phyloP scores from a whole-genome alignment of 805 yeast genomes.

The Yueomyces sinensis region DNA sequence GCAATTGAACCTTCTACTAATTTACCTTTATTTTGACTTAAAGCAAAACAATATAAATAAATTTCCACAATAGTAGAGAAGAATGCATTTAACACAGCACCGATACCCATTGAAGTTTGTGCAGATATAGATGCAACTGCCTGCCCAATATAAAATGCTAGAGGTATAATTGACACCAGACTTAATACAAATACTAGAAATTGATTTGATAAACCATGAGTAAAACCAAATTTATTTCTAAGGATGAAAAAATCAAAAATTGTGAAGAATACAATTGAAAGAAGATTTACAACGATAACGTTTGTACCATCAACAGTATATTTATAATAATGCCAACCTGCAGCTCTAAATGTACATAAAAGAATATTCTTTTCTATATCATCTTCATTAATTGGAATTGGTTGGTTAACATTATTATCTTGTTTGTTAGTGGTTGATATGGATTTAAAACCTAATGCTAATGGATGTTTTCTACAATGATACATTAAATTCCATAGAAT shows the following conservation, averaged over 20 bases:
- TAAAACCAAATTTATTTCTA: constrained; percentile 30
- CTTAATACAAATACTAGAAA: constrained; percentile 61
- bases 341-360: constrained; percentile 82
- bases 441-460: constrained; percentile 65
- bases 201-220: constrained; percentile 35
- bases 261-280: constrained; percentile 68
- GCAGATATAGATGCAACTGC: constrained; percentile 99
- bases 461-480: constrained; percentile 81
- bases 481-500: constrained; percentile 51
- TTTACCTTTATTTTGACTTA: constrained; percentile 70
- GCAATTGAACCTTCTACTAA: constrained; percentile 93
- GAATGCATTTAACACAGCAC: constrained; percentile 96
- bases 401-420: constrained; percentile 8
- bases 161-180: constrained; percentile 74
- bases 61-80: constrained; percentile 94
- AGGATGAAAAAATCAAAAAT: constrained; percentile 63
- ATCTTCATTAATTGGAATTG: constrained; percentile 9
- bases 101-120: constrained; percentile 97
- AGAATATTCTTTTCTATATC: constrained; percentile 51
- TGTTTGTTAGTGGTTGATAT: constrained; percentile 30
- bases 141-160: constrained; percentile 95
- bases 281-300: constrained; percentile 76
- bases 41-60: constrained; percentile 82
- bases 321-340: constrained; percentile 88
- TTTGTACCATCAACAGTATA: constrained; percentile 95